Evolutionary conservation across 345 rosid species (phyloP).

Genomic region (Lumnitzera littorea): DNA sequence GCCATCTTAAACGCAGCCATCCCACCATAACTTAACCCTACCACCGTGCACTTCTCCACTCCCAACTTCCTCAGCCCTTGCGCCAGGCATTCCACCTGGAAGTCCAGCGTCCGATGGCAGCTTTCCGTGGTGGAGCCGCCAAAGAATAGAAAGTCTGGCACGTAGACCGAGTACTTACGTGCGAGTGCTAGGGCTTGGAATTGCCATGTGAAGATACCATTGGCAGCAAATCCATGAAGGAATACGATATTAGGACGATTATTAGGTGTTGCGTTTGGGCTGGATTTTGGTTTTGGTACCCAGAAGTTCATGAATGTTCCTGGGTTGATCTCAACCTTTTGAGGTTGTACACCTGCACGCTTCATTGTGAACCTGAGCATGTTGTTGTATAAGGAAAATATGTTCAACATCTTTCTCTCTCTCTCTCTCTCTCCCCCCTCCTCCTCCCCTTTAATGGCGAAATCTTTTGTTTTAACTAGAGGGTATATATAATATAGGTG

Average conservation of each 20-base stretch:
- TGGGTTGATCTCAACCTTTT: constrained; percentile 20
- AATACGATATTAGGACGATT: constrained; percentile 22
- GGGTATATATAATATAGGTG: too few relatives aligned
- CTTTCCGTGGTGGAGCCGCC: constrained; percentile 31
- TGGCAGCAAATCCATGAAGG: constrained; percentile 28
- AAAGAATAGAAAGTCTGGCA: constrained; percentile 44
- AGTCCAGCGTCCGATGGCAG: constrained; percentile 19
- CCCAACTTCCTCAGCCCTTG: constrained; percentile 29
- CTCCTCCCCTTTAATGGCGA: too few relatives aligned
- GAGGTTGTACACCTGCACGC: constrained; percentile 16
- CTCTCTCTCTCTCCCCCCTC: not conserved
- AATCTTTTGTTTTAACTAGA: too few relatives aligned
- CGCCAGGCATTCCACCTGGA: constrained; percentile 39
- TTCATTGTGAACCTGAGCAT: constrained; percentile 16
- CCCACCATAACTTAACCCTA: constrained; percentile 40
- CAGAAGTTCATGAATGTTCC: constrained; percentile 36
- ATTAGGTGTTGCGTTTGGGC: not conserved
- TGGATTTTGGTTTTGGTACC: constrained; percentile 23
- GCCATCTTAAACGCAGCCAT: constrained; percentile 43
- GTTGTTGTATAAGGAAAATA: constrained; percentile 8
- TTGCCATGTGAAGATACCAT: constrained; percentile 38
- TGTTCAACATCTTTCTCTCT: constrained; percentile 16
- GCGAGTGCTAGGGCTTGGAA: constrained; percentile 29
- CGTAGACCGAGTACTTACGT: constrained; percentile 28
- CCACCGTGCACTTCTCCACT: constrained; percentile 30